Evolutionary conservation across 2,329 filamentous ascomycete species (phyloP).

Genomic region (Penicillium verrucosum): DNA sequence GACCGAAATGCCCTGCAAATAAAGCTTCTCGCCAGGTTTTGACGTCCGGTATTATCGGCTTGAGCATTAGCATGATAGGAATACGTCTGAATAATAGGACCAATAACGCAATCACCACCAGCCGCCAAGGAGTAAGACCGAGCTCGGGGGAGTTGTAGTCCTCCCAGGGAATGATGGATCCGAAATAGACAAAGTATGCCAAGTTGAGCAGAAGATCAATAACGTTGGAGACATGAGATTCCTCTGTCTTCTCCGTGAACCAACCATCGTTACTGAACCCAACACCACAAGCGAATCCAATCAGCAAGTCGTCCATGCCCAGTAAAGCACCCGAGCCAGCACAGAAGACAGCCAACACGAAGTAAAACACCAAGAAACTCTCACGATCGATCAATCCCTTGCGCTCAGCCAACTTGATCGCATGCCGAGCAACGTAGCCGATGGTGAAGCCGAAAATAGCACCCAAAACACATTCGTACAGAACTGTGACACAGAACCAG

Average conservation of each 20-base stretch:
- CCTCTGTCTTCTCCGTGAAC: constrained; percentile 97
- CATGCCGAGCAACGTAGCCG: constrained; percentile 85
- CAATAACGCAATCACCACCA: constrained; percentile 89
- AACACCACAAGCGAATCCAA: constrained; percentile 94
- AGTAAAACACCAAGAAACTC: constrained; percentile 98
- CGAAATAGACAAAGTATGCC: constrained; percentile 96
- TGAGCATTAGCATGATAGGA: constrained; percentile 86
- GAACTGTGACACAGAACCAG: constrained; percentile 83
- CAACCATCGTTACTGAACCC: constrained; percentile 99
- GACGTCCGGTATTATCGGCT: constrained; percentile 91
- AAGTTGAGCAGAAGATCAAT: constrained; percentile 96
- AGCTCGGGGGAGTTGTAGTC: constrained; percentile 74
- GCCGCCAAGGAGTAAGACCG: constrained; percentile 78
- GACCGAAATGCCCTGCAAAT: constrained; percentile 95
- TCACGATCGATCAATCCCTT: constrained; percentile 87
- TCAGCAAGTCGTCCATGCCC: constrained; percentile 87
- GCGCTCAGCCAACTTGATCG: constrained; percentile 83
- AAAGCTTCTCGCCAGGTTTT: constrained; percentile 97
- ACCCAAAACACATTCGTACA: constrained; percentile 96
- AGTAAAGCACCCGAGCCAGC: constrained; percentile 89
- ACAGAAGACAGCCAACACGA: constrained; percentile 91
- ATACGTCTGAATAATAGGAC: constrained; percentile 95
- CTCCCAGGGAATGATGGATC: constrained; percentile 94
- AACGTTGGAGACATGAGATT: constrained; percentile 98
- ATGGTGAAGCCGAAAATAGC: constrained; percentile 82